These are phyloP conservation scores for Globisporangium nunn DNA, from an alignment of 352 stramenopile genomes.

Conservation along the genomic window DNA sequence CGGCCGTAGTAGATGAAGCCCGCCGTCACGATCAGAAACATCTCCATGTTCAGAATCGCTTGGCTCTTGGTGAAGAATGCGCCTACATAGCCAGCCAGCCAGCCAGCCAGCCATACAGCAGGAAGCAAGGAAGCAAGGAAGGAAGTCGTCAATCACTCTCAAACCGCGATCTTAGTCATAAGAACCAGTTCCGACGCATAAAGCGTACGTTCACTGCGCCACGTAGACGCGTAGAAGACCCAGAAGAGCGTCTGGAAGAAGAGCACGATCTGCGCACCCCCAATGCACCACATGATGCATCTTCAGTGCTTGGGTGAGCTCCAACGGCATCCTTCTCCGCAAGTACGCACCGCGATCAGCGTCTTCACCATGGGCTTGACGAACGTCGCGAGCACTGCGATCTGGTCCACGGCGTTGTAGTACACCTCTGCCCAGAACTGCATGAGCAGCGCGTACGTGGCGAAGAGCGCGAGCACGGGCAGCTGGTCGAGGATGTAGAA, in stretches of 20 bases:
- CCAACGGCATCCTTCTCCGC: neutral
- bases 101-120: too few relatives aligned
- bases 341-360: conserved; percentile 41
- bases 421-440: conserved; percentile 88
- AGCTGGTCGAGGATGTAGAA: conserved; percentile 85
- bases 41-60: conserved; percentile 76
- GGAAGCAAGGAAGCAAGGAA: too few relatives aligned
- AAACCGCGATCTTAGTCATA: too few relatives aligned
- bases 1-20: conserved; percentile 74
- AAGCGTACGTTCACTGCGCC: conserved; percentile 57
- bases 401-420: conserved; percentile 80
- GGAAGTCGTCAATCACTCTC: too few relatives aligned
- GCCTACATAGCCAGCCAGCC: conserved; percentile 18
- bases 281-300: too few relatives aligned
- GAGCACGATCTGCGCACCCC: conserved; percentile 33
- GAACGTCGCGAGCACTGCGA: conserved; percentile 46
- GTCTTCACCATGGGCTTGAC: conserved; percentile 68
- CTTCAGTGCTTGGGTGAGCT: neutral
- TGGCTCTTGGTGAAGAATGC: conserved; percentile 76
- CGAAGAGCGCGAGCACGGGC: conserved; percentile 78
- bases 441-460: conserved; percentile 73
- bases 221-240: conserved; percentile 73
- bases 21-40: conserved; percentile 69
- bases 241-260: conserved; percentile 62
- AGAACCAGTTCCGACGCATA: neutral